Percentiles rank a stretch among this genome's conserved stretches.
Evolutionary conservation across 139 green algal genomes (phyloP).

Genomic region (Edaphochlamys debaryana): DNA sequence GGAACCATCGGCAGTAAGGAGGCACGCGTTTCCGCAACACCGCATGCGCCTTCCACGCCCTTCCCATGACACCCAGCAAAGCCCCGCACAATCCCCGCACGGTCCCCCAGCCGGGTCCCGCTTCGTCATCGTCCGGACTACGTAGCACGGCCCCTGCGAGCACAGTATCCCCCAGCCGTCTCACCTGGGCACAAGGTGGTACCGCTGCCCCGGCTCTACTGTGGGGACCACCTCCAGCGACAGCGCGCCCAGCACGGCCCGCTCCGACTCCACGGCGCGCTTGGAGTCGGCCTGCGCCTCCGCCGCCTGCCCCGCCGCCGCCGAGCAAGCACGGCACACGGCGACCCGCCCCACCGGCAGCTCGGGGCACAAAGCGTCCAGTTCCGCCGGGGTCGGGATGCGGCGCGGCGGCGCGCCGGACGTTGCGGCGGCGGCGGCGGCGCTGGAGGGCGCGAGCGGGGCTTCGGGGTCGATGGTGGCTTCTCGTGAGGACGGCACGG

Average conservation of each 20-base stretch:
- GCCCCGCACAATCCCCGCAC: too few relatives aligned
- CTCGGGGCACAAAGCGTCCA: slow-evolving; percentile 19
- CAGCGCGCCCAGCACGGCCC: slow-evolving; percentile 52
- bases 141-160: too few relatives aligned
- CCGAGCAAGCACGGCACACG: background rate
- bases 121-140: too few relatives aligned
- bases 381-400: background rate
- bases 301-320: background rate
- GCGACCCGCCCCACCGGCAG: background rate
- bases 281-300: slow-evolving; percentile 10
- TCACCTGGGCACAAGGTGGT: slow-evolving; percentile 72
- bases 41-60: too few relatives aligned
- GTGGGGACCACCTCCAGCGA: slow-evolving; percentile 24
- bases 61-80: too few relatives aligned
- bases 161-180: too few relatives aligned
- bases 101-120: too few relatives aligned
- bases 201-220: slow-evolving; percentile 55
- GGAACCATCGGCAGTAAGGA: too few relatives aligned
- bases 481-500: background rate
- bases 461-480: background rate
- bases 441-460: background rate
- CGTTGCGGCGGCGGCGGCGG: background rate
- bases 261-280: slow-evolving; percentile 49
- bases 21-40: too few relatives aligned
- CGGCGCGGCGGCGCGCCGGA: too few relatives aligned